Base-by-base conservation (phyloP, 2,329 filamentous ascomycete species). In the Alternaria sp. region DNA sequence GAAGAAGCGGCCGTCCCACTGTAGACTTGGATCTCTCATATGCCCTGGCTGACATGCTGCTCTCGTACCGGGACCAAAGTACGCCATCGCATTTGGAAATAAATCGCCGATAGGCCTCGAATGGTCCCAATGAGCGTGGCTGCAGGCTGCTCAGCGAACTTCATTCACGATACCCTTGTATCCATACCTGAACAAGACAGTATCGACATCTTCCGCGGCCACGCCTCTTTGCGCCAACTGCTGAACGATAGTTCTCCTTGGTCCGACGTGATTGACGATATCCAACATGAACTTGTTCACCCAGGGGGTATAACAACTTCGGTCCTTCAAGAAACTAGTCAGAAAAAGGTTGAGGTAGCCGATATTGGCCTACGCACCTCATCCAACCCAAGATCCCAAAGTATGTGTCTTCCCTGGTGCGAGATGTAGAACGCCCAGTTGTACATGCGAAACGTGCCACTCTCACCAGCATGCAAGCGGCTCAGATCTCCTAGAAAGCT, bases 1-100 rank as follows among this genome's bases (percentile, higher is more conserved):
- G 50, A 78, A 78, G 64, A 71, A 78, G 6, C 75, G 72, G 21
- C 75, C 76, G 21, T 78, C 75, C 76, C 76, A 78, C 58, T 78
- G 75, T 20, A 68, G 6, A 8, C 49, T 65, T 11, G 69, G 60
- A 50, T 76, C 68, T 23, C 64, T 65, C 46, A 77, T 61, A 45
- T 78, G 76, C 1, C 76, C 76, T n/a, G 76, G 76, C 6, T 74
- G 67, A 57, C 76, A 78, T 5, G 60, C 66, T 11, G 62, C 68
- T 45, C 63, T 71, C 10, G 75, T 78, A 0, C 73, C 75, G 10
- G 75, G 75, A 5, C 76, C 76, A 30, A 78, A 78, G 20, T 65
- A 72, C 7, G 70, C 75, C 10, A 62, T 77, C 11, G 75, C 74
- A 30, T 76, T 75, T 1, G 73, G 72, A 49, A 78, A 78, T 5